Evolutionary conservation across 2,329 filamentous ascomycete species (phyloP), one percentile per base, ranked within the genome.

Genomic region (Clarireedia sp.): DNA sequence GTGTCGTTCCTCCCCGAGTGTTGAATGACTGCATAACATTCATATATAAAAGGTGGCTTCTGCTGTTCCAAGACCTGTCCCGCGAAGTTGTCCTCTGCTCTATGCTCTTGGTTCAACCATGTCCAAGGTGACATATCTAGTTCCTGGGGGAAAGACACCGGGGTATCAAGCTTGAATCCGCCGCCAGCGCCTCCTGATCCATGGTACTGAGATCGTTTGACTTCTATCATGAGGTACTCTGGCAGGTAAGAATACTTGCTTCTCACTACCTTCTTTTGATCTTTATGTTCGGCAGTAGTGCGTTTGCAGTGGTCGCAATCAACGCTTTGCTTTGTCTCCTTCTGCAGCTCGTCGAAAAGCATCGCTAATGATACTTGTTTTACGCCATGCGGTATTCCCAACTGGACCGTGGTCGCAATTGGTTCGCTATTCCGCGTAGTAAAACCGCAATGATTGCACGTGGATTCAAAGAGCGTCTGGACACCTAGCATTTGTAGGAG

Each of bases 91-190:
- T 43, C 43, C 10, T 24, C 23, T 23, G 19, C 23, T 10, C n/a
- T 14, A 45, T 14, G 17, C n/a, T 36, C 41, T 48, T 44, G 5
- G 29, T 26, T 44, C 16, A 26, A 24, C 52, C 52, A 55, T 36
- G 52, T 55, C 19, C 50, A 50, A 14, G 33, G 26, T 33, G 16
- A 46, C 52, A 55, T 55, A 37, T 55, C 46, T 37, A 55, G 24
- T 23, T 33, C 26, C 7, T 37, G 9, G 6, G 52, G 52, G 9
- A 55, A 55, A 10, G 21, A n/a, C 9, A 55, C 3, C 29, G 23
- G 24, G 12, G 44, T n/a, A 24, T 43, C 12, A 46, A 23, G 19
- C 23, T 23, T 43, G 19, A 5, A 10, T 33, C n/a, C 19, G 33
- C 19, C 7, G 7, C 7, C 17, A 1, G 6, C 14, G 29, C 29